Percentiles rank a stretch among this genome's conserved stretches.
phyloP scores from a whole-genome alignment of 176 grass and related monocot genomes.

The Cymbopogon citratus region DNA sequence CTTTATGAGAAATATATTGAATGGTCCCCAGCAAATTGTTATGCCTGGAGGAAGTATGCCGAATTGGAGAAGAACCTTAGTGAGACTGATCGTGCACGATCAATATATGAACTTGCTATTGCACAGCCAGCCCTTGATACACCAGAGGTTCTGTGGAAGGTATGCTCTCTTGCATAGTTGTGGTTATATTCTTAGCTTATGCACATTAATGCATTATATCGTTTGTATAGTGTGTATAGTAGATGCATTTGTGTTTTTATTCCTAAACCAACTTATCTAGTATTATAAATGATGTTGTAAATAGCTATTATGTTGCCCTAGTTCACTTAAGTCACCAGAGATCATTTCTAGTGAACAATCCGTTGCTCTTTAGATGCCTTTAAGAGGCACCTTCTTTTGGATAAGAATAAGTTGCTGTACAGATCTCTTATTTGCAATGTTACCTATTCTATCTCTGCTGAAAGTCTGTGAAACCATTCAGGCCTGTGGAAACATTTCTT shows the following conservation, averaged over 20 bases:
- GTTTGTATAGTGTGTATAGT: background rate
- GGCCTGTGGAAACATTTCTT: background rate
- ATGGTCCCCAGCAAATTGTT: slow-evolving; percentile 71
- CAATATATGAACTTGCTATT: slow-evolving; percentile 83
- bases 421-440: background rate
- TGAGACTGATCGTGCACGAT: slow-evolving; percentile 71
- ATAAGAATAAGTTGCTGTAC: background rate
- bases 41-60: slow-evolving; percentile 88
- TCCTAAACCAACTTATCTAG: background rate
- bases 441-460: background rate
- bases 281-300: background rate
- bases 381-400: background rate
- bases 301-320: background rate
- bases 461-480: background rate
- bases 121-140: slow-evolving; percentile 81
- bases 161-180: slow-evolving; percentile 11
- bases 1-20: slow-evolving; percentile 87
- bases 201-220: background rate
- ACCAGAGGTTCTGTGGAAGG: slow-evolving; percentile 84
- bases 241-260: background rate
- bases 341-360: background rate
- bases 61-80: slow-evolving; percentile 72
- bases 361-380: background rate
- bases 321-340: background rate
- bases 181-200: background rate